Conservation (phyloP, 768 basidiomycete genomes). For the Pleurotus giganteus region DNA sequence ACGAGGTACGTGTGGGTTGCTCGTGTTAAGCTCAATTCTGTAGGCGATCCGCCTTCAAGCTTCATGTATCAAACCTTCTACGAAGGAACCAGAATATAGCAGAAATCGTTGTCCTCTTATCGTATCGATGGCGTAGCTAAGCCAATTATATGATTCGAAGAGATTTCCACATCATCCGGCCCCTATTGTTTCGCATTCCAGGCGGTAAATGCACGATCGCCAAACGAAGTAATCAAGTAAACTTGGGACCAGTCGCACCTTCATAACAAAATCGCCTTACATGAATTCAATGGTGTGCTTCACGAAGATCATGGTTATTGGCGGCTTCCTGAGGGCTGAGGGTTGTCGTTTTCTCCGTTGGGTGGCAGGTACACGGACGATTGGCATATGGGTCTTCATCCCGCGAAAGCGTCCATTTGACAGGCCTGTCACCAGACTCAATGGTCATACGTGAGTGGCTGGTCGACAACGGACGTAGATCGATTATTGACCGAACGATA, state of each 20-base stretch:
- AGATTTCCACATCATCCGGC: background rate
- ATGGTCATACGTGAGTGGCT: background rate
- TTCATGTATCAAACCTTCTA: constrained; percentile 8
- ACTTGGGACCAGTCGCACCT: background rate
- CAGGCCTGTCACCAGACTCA: background rate
- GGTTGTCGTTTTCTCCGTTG: background rate
- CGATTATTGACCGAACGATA: background rate
- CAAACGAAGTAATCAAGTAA: constrained; percentile 2
- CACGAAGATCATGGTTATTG: background rate
- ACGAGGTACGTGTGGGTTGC: constrained; percentile 2
- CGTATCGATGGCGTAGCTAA: background rate
- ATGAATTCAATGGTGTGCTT: background rate
- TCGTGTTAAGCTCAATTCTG: constrained; percentile 8
- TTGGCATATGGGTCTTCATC: background rate
- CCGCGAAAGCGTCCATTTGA: background rate
- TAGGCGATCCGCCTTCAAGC: constrained; percentile 9
- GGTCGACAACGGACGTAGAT: background rate
- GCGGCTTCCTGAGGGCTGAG: constrained; percentile 4
- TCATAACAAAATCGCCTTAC: background rate
- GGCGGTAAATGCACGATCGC: constrained; percentile 7
- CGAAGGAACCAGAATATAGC: background rate
- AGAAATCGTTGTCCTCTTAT: background rate
- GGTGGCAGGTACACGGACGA: background rate
- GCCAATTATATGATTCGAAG: background rate
- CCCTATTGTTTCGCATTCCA: constrained; percentile 4